A percentile compares a stretch with the other conserved stretches of the same genome.
These are phyloP conservation scores for Teunomyces pallodes DNA, from an alignment of 805 yeast species.

Conservation along the genomic window DNA sequence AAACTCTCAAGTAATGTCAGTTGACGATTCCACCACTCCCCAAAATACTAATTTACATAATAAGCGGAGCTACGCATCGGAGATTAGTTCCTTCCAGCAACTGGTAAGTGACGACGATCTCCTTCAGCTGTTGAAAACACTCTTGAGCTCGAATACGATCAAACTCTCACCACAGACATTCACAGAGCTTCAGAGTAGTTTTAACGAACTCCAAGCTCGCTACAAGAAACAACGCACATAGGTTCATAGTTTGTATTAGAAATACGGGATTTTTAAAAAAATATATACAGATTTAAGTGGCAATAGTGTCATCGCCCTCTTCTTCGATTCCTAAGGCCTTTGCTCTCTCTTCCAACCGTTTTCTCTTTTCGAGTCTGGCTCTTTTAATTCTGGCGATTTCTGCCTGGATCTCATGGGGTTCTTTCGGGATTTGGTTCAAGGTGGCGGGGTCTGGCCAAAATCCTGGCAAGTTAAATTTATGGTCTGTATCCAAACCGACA, in stretches of 20 bases:
- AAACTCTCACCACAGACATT: not conserved
- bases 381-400: conserved; percentile 85
- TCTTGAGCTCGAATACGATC: not conserved
- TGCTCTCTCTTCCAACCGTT: conserved; percentile 69
- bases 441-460: conserved; percentile 98
- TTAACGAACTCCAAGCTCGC: not conserved
- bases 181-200: not conserved
- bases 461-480: conserved; percentile 85
- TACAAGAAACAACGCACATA: conserved; percentile 2
- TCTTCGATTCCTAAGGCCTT: conserved; percentile 63
- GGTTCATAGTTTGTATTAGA: too few relatives aligned
- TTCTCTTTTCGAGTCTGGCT: conserved; percentile 71
- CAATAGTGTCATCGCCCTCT: conserved; percentile 19
- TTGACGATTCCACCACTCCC: too few relatives aligned
- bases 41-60: not conserved
- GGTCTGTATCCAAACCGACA: conserved; percentile 87
- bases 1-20: not conserved
- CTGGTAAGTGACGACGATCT: not conserved
- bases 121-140: not conserved
- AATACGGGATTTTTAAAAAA: not conserved
- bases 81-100: not conserved
- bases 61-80: not conserved
- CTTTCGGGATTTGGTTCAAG: conserved; percentile 87
- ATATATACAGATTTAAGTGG: conserved; percentile 5
- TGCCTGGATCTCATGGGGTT: conserved; percentile 85